Base-by-base conservation (phyloP, 495 filamentous ascomycete genomes). In the Penicillium flavigenum region DNA sequence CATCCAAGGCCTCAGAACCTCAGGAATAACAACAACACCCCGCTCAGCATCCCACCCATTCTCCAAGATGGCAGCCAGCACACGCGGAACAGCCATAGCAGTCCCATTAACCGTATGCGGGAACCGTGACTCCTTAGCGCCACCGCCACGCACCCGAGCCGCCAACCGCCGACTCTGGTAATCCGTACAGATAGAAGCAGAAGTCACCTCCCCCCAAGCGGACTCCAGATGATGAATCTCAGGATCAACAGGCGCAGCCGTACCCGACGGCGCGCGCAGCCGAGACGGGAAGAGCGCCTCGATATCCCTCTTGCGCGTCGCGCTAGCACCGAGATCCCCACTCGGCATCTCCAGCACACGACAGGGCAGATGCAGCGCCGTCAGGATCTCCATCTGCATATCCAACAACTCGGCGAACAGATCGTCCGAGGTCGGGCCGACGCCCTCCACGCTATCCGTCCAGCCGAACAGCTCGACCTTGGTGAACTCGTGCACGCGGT, bases 401-500 rank as follows among this genome's bases (percentile, higher is more conserved):
- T 81, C 77, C 27, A 97, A 69, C 76, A 98, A 89, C 64, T 96
- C 91, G 56, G 86, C 70, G 70, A 97, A 96, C 27, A 91, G 67
- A 1, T 81, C 79, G 14, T 80, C 70, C 0, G 82, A 73, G 1
- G 71, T 65, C 29, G 53, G 53, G 22, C 26, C 26, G 26, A 39
- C 22, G 27, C 66, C 66, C 0, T 86, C 84, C 20, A 63, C 10
- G 38, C 68, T 72, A 61, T 79, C 75, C 10, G 75, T 60, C 93
- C 93, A 98, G 0, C 86, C 90, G 68, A 98, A 98, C 76, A 98
- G 85, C 69, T 98, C 94, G 1, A 98, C 93, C 66, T 98, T 98
- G 39, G 91, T 96, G 74, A 98, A 98, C 70, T 98, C 94, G 76
- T 98, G 94, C n/a, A 98, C 94, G 12, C 94, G 87, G 74, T 98